Conservation (phyloP, 2,329 filamentous ascomycete species). For the Rosellinia necatrix region DNA sequence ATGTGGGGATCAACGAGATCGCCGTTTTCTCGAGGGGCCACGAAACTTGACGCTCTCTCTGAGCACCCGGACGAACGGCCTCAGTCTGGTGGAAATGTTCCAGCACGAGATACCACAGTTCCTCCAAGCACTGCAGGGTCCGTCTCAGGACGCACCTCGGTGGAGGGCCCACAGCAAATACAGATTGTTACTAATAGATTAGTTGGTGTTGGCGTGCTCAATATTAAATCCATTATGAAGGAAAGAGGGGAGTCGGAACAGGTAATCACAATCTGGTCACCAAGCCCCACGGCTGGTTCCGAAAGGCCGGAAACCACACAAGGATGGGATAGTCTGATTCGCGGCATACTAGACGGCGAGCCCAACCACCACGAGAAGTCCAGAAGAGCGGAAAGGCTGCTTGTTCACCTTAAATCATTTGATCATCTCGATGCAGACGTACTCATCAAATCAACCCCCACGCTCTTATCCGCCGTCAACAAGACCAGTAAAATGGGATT, state of each 20-base stretch:
- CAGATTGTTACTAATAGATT: conserved; percentile 66
- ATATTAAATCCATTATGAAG: conserved; percentile 75
- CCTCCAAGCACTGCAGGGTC: conserved; percentile 65
- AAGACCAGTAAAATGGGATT: conserved; percentile 92
- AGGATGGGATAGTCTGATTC: conserved; percentile 75
- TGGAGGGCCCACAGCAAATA: conserved; percentile 40
- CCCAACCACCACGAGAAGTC: conserved; percentile 78
- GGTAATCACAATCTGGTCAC: conserved; percentile 77
- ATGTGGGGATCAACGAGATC: conserved; percentile 70
- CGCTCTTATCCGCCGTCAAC: conserved; percentile 77
- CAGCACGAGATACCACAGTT: conserved; percentile 50
- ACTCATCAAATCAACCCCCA: conserved; percentile 85
- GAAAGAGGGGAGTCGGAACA: conserved; percentile 75
- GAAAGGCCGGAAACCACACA: conserved; percentile 64
- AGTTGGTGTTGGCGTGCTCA: conserved; percentile 77
- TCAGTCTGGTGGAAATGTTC: conserved; percentile 41
- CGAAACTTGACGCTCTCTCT: conserved; percentile 62
- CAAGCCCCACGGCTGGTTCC: conserved; percentile 56
- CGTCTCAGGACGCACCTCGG: conserved; percentile 43
- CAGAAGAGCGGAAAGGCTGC: conserved; percentile 73
- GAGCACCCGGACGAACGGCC: conserved; percentile 52
- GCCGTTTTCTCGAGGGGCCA: conserved; percentile 57
- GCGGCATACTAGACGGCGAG: conserved; percentile 72
- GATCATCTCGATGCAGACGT: conserved; percentile 75
- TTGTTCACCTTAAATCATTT: conserved; percentile 80